Evolutionary conservation across 2,329 filamentous ascomycete genomes (phyloP).

Genomic region (Botrytis aclada): DNA sequence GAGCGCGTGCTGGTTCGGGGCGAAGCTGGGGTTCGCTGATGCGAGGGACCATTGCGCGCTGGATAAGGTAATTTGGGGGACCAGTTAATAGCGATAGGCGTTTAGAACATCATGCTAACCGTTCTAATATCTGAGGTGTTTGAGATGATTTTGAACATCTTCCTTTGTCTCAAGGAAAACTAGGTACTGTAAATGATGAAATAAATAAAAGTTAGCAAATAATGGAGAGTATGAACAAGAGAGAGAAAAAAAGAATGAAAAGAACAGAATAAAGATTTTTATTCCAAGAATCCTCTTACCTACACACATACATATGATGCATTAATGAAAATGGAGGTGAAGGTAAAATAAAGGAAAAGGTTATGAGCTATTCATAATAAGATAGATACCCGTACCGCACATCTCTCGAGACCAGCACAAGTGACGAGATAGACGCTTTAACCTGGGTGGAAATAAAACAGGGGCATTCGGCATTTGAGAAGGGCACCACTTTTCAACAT

Average conservation of each 20-base stretch:
- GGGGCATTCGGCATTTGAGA: neutral
- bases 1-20: conserved; percentile 29
- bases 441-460: conserved; percentile 11
- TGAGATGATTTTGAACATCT: conserved; percentile 1
- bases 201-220: neutral
- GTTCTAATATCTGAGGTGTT: neutral
- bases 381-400: neutral
- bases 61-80: conserved; percentile 14
- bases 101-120: conserved; percentile 15
- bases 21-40: conserved; percentile 27
- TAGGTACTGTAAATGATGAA: too few species aligned
- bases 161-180: neutral
- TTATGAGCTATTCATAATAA: conserved; percentile 1
- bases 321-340: conserved; percentile 6
- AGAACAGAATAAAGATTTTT: neutral
- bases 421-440: conserved; percentile 15
- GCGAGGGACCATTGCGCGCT: conserved; percentile 29
- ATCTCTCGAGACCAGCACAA: neutral
- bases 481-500: conserved; percentile 4
- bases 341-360: neutral
- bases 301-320: neutral
- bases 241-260: neutral
- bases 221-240: neutral
- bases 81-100: conserved; percentile 16
- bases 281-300: neutral